Base-by-base conservation (phyloP, 805 yeast species). In the Metschnikowia bowlesiae region DNA sequence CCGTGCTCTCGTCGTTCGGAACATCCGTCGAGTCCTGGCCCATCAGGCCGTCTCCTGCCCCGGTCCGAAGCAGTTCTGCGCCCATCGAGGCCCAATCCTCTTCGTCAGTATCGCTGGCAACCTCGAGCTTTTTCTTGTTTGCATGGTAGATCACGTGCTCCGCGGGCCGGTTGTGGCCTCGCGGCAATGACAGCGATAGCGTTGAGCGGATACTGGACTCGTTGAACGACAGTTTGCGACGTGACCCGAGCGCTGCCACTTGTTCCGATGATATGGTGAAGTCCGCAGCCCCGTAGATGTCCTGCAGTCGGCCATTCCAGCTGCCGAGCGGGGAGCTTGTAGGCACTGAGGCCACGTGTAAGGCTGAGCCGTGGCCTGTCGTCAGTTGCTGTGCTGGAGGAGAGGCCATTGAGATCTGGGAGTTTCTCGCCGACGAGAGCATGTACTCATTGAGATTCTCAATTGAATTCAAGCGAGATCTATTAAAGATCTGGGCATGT, bases 41-140 rank as follows among this genome's bases (percentile, higher is more conserved):
- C 41, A 22, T 30, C 48, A n/a, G 55, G n/a, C 52, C 51, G 40
- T 50, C 44, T 30, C 49, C 47, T 52, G 48, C 39, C 13, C 57
- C 58, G 60, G 69, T 42, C 14, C 87, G 71, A 49, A 89, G 70
- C 39, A 81, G 72, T 36, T 80, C 84, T 0, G 97, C 90, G 0
- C 97, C 97, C 48, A 91, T 85, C 0, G 89, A 71, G 54, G 84
- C 87, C 99, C 99, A 92, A 67, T 92, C 98, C 67, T 92, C 99
- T 63, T 92, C 98, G 66, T 92, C 99, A 0, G 99, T 92, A 61
- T 89, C 96, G 40, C 83, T 78, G 31, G 54, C 57, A 18, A 26
- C 44, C 16, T 46, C 48, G 31, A 26, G 31, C 8, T 39, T 31
- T 28, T 30, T 32, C 28, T 28, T 16, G n/a, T 38, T 30, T 16